Base-by-base conservation (phyloP, 2,329 filamentous ascomycete genomes). In the Alternaria arbusti region DNA sequence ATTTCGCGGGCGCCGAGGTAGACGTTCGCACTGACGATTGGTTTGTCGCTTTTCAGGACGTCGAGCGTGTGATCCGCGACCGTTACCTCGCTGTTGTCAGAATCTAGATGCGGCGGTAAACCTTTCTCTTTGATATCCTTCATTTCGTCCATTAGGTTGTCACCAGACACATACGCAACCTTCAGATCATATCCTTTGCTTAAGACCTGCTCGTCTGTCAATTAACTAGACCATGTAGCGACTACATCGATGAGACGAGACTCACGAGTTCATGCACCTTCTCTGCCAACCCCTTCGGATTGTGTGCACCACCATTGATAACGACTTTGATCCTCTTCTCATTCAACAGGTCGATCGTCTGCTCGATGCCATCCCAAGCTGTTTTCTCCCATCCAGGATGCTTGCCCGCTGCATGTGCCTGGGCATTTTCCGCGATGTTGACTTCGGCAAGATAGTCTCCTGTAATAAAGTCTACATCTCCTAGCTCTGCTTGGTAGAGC, bases 271-370 rank as follows among this genome's bases (percentile, higher is more conserved):
- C 70, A 5, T 80, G 73, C 0, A 83, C 78, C 59, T 83, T 82
- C 54, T 83, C 69, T 3, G 86, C 85, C 15, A 89, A 69, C 0
- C 83, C 85, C 60, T 80, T 80, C 0, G 87, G 87, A 60, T 88
- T 86, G 15, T 86, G 80, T 3, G 83, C 85, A 1, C 87, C 87
- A 3, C 87, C 87, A 67, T 89, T 88, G 59, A 87, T 79, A 36
- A 87, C 79, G 12, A 88, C 79, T 63, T 86, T 86, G 75, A 88
- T 88, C 0, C 80, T 71, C 63, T 86, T 83, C 52, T 83, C 75
- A 2, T 81, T 74, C 64, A 86, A 78, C 6, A 85, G 70, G 5
- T 83, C 76, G 4, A 88, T 79, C 1, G 80, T 81, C 69, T 83
- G 72, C 64, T 82, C 73, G 23, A 86, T 74, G 1, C 83, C 84